Conservation (phyloP, 768 basidiomycete species). For the Hygrocybe punicea region DNA sequence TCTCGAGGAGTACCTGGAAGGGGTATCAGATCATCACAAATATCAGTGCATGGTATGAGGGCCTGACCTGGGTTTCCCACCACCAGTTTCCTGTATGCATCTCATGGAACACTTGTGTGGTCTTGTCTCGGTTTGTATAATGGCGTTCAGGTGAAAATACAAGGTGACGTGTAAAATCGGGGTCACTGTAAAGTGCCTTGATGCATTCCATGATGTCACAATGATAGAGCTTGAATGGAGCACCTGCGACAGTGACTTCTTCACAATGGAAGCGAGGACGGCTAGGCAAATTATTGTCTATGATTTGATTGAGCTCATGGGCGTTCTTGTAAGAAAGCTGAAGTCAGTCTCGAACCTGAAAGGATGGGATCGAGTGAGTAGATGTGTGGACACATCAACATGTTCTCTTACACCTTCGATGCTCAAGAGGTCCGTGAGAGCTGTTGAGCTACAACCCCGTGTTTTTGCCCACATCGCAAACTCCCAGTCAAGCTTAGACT, state of each 20-base stretch:
- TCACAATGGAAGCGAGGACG: conserved; percentile 23
- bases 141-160: conserved; percentile 5
- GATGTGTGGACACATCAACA: too few species aligned
- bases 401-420: too few species aligned
- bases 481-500: too few species aligned
- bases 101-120: conserved; percentile 34
- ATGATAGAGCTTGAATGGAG: conserved; percentile 23
- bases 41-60: conserved; percentile 25
- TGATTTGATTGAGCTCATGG: conserved; percentile 31
- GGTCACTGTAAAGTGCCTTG: conserved; percentile 21
- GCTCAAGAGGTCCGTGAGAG: too few species aligned
- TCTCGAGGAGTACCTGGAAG: conserved; percentile 13
- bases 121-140: conserved; percentile 8
- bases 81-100: conserved; percentile 52
- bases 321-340: conserved; percentile 31
- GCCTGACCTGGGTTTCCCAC: conserved; percentile 48
- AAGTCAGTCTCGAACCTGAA: conserved; percentile 22
- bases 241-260: conserved; percentile 24
- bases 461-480: too few species aligned
- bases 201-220: conserved; percentile 22
- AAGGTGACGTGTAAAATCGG: conserved; percentile 18
- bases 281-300: conserved; percentile 29
- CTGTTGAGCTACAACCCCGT: too few species aligned
- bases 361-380: too few species aligned
- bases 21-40: conserved; percentile 24